These are phyloP conservation scores for Daldinia caldariorum DNA, from an alignment of 495 filamentous ascomycete species.

Conservation along the genomic window DNA sequence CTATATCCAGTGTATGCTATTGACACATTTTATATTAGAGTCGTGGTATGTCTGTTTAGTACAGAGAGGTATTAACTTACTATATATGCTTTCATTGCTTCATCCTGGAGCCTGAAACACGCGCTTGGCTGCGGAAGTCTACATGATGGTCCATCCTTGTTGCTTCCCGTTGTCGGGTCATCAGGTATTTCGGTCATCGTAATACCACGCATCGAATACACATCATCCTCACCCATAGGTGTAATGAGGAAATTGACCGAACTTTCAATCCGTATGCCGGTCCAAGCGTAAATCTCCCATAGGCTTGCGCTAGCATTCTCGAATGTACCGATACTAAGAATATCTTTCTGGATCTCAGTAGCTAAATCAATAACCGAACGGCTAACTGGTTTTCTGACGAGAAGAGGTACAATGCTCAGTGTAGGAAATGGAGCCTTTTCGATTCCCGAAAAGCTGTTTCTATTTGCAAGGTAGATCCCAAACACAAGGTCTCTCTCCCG, in stretches of 20 bases:
- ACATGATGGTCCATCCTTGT: background rate
- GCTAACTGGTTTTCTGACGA: slow-evolving; percentile 32
- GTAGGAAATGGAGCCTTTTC: slow-evolving; percentile 49
- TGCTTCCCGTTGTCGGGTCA: slow-evolving; percentile 1
- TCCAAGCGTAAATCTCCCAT: slow-evolving; percentile 62
- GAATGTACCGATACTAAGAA: slow-evolving; percentile 51
- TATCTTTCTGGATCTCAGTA: slow-evolving; percentile 51
- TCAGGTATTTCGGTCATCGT: slow-evolving; percentile 31
- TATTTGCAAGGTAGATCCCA: slow-evolving; percentile 60
- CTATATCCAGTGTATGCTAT: slow-evolving; percentile 65
- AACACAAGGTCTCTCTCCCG: slow-evolving; percentile 47
- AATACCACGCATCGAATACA: slow-evolving; percentile 20
- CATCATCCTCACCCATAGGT: slow-evolving; percentile 30
- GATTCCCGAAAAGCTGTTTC: slow-evolving; percentile 35
- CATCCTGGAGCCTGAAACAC: slow-evolving; percentile 34
- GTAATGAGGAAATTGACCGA: slow-evolving; percentile 67
- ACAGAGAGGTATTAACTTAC: slow-evolving; percentile 42
- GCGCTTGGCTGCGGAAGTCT: slow-evolving; percentile 12
- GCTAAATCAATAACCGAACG: slow-evolving; percentile 41
- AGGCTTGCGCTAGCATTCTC: slow-evolving; percentile 52
- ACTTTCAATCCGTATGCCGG: slow-evolving; percentile 55
- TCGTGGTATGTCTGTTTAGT: slow-evolving; percentile 12
- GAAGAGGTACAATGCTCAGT: slow-evolving; percentile 55
- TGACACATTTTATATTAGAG: slow-evolving; percentile 12
- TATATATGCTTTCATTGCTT: slow-evolving; percentile 46